Conservation (phyloP, 345 rosid genomes). For the Alliaria petiolata region DNA sequence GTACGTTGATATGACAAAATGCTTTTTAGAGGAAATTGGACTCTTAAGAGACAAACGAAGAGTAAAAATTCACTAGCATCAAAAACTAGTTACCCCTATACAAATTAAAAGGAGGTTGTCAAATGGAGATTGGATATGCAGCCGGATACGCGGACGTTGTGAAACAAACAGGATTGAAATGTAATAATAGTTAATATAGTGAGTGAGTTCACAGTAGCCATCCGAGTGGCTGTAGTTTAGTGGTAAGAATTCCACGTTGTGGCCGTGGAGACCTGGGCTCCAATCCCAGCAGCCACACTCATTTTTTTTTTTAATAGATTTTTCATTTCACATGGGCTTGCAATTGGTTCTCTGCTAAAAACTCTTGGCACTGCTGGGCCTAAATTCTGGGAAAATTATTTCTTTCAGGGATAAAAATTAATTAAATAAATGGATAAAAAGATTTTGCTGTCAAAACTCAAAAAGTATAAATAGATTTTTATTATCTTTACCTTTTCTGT, state of each 20-base stretch:
- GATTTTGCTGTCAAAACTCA: neutral
- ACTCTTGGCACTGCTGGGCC: neutral
- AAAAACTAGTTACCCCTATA: no score
- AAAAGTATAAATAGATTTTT: neutral
- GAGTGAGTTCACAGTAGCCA: no score
- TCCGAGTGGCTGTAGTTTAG: constrained; percentile 65
- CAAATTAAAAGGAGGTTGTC: no score
- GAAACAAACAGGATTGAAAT: no score
- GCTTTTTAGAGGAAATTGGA: no score
- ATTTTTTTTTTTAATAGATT: neutral
- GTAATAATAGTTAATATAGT: no score
- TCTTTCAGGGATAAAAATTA: neutral
- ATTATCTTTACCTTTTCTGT: neutral
- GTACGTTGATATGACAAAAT: no score
- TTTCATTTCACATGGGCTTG: neutral
- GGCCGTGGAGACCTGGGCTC: constrained; percentile 94
- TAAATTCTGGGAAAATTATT: neutral
- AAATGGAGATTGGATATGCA: no score
- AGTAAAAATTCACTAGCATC: no score
- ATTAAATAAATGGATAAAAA: neutral
- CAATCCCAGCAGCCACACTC: constrained; percentile 79
- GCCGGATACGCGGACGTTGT: no score
- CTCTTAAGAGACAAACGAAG: no score
- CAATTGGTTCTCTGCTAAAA: neutral
- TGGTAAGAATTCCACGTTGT: constrained; percentile 81